Evolutionary conservation across 2,329 filamentous ascomycete genomes (phyloP).

Genomic region (Conoideocrella luteorostrata): DNA sequence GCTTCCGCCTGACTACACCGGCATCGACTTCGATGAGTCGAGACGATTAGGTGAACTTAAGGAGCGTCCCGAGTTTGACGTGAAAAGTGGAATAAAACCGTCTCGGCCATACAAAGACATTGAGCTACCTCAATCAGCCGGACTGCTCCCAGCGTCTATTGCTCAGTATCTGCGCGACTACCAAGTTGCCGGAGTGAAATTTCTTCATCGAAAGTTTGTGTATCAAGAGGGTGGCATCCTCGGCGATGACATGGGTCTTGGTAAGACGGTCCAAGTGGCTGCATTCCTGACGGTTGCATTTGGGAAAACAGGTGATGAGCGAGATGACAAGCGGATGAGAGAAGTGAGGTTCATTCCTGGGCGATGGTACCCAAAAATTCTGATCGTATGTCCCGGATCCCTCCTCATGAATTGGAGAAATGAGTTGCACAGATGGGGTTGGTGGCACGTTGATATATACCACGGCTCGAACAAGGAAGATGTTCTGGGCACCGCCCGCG

Average conservation of each 20-base stretch:
- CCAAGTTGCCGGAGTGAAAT: constrained; percentile 77
- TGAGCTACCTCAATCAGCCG: constrained; percentile 65
- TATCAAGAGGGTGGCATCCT: constrained; percentile 87
- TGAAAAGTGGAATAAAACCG: constrained; percentile 50
- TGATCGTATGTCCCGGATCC: constrained; percentile 85
- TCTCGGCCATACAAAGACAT: constrained; percentile 70
- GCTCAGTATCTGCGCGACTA: constrained; percentile 91
- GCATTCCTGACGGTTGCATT: constrained; percentile 88
- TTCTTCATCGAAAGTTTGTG: constrained; percentile 83
- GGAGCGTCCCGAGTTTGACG: constrained; percentile 64
- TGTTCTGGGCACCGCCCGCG: constrained; percentile 63
- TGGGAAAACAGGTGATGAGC: constrained; percentile 85
- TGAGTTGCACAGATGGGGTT: constrained; percentile 86
- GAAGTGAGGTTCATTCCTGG: constrained; percentile 62
- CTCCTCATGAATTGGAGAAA: constrained; percentile 87
- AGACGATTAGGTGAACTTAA: constrained; percentile 32
- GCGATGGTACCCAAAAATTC: constrained; percentile 67
- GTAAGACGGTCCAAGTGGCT: constrained; percentile 94
- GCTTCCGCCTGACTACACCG: constrained; percentile 70
- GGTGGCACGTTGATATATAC: constrained; percentile 83
- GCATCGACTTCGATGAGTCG: constrained; percentile 60
- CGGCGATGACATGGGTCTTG: constrained; percentile 95
- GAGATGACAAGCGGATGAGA: constrained; percentile 80
- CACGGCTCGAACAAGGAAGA: constrained; percentile 66
- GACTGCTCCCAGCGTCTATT: constrained; percentile 79